Base-by-base conservation (phyloP, 108 stramenopile genomes). In the Skeletonema costatum region DNA sequence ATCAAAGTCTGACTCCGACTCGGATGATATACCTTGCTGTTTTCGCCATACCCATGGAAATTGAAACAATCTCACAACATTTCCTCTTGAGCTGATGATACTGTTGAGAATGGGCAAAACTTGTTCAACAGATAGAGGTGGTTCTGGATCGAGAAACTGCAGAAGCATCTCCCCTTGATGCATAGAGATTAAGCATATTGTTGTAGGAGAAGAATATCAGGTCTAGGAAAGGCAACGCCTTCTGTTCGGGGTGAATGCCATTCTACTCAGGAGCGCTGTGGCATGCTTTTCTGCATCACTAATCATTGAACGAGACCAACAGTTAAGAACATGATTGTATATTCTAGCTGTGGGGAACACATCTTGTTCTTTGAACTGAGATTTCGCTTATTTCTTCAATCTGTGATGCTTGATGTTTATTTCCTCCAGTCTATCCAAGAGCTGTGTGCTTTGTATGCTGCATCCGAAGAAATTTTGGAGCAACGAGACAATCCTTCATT, bases 181-280 rank as follows among this genome's bases (percentile, higher is more conserved):
- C 87, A 64, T 87, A 80, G 6, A 80, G 64, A 41, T 83, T 71
- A 8, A 86, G 64, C 36, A 87, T 80, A 29, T 78, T 76, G 56
- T 91, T 86, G 77, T 85, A 85, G 31, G 71, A 73, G 41, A 82
- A 67, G n/a, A 13, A 44, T 64, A 59, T 82, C 82, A 9, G 82
- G 75, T n/a, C 32, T 13, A 30, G 82, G n/a, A 31, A 71, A 82
- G 53, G 66, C 35, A 29, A 41, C 56, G 14, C 19, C 70, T 8
- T 4, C 59, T 3, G 6, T 29, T 9, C 44, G 60, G 11, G 60
- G 36, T 25, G 44, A n/a, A 32, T 31, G 36, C 14, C 75, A 82
- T 82, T 7, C 82, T 63, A 31, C 58, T 32, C 62, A 82, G 36
- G 5, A 82, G 65, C 4, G 4, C 32, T 51, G n/a, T 56, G 12